Percentiles rank a stretch among this genome's conserved stretches.
phyloP scores from a whole-genome alignment of 2,329 filamentous ascomycete genomes.

The Tolypocladium capitatum region DNA sequence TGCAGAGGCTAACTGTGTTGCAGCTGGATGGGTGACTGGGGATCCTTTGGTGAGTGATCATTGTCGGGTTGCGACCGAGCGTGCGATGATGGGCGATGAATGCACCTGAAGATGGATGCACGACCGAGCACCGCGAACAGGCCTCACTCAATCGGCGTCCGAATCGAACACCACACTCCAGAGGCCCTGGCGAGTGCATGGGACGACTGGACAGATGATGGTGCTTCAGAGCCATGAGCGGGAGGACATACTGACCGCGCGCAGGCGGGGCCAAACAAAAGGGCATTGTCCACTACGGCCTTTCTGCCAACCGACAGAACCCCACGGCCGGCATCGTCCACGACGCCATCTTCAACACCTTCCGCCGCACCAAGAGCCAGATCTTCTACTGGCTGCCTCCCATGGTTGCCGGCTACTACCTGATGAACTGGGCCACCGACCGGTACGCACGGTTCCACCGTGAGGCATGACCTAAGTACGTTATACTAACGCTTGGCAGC shows the following conservation, averaged over 20 bases:
- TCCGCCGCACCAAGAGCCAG: slow-evolving; percentile 73
- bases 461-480: not conserved
- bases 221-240: not conserved
- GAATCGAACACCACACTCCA: not conserved
- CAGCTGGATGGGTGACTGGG: slow-evolving; percentile 66
- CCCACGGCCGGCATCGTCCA: slow-evolving; percentile 66
- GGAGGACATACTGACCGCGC: not conserved
- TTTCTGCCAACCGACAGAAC: slow-evolving; percentile 81
- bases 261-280: slow-evolving; percentile 47
- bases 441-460: slow-evolving; percentile 44
- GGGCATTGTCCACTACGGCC: slow-evolving; percentile 55
- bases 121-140: not conserved
- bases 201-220: not conserved
- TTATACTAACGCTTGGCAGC: slow-evolving; percentile 25
- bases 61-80: not conserved
- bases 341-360: slow-evolving; percentile 90
- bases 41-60: slow-evolving; percentile 53
- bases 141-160: not conserved
- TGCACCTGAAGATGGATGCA: not conserved
- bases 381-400: slow-evolving; percentile 81
- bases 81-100: not conserved
- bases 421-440: slow-evolving; percentile 84
- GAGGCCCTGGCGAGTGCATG: no score
- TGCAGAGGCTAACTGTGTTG: slow-evolving; percentile 12
- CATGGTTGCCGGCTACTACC: slow-evolving; percentile 62